Evolutionary conservation across 2,329 filamentous ascomycete genomes (phyloP), one percentile per base, ranked within the genome.

Genomic region (Thermothelomyces thermophilus): DNA sequence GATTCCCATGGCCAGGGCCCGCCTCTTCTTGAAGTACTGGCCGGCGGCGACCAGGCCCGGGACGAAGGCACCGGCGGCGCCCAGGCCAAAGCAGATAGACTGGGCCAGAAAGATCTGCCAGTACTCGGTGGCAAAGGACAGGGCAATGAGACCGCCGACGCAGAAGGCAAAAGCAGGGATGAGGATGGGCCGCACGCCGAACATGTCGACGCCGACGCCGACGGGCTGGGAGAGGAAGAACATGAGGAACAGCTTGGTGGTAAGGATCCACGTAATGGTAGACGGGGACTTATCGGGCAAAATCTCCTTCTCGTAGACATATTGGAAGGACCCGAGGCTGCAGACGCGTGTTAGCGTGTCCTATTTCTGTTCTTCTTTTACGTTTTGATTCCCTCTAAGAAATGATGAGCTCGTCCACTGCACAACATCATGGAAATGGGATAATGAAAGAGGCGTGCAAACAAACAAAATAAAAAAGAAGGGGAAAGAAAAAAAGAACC

Each of bases 91-190:
- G 17, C 35, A 40, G 17, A 47, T 7, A 0, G 44, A 47, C 28
- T 47, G 35, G 2, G 44, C 44, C 26, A 47, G 35, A 9, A 47
- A 47, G 26, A 47, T 47, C 36, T 47, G 44, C 44, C 44, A 47
- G 44, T 47, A 47, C 28, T 40, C 35, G 19, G 44, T 40, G 10
- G 44, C 44, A 34, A 47, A 47, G 4, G 44, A 47, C 17, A 47
- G 34, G 7, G 44, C 44, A 19, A 41, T 34, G 9, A 47, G 35
- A 4, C 35, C 44, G 14, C 44, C 44, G 3, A 47, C 41, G n/a
- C 48, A 48, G 22, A 54, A 44, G 17, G 24, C 11, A 35, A 54
- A 52, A 14, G 45, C 45, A 1, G 36, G 28, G 20, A 41, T 34
- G 14, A 47, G 45, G 2, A 47, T 41, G 17, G 45, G 7, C 13